Conservation (phyloP, 768 basidiomycete species). For the Leccinum boreale region DNA sequence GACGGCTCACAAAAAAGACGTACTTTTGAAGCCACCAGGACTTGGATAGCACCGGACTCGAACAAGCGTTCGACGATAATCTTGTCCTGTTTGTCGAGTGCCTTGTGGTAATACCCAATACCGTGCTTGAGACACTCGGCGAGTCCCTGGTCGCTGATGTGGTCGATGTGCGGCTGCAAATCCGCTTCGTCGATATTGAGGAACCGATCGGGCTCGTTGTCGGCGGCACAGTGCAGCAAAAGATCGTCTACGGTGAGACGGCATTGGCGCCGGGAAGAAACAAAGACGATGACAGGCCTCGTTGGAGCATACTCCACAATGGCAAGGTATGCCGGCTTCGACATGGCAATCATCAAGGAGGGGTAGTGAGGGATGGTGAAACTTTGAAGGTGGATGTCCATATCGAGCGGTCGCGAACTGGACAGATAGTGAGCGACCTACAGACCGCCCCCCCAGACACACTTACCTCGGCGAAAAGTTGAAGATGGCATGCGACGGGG, state of each 20-base stretch:
- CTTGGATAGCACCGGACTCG: constrained; percentile 91
- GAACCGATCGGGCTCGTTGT: constrained; percentile 82
- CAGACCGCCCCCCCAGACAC: background rate
- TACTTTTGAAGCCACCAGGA: constrained; percentile 91
- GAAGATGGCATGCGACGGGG: constrained; percentile 91
- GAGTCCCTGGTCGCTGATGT: constrained; percentile 71
- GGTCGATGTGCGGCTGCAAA: constrained; percentile 87
- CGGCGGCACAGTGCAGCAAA: constrained; percentile 82
- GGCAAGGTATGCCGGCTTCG: constrained; percentile 94
- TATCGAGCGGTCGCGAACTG: constrained; percentile 92
- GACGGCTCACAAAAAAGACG: background rate
- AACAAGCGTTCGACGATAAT: constrained; percentile 90
- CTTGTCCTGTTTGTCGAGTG: constrained; percentile 88
- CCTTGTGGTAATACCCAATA: constrained; percentile 95
- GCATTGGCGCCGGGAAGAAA: constrained; percentile 90
- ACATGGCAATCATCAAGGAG: constrained; percentile 98
- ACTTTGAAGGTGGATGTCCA: constrained; percentile 96
- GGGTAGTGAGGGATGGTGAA: constrained; percentile 98
- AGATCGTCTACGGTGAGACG: constrained; percentile 92
- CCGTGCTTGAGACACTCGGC: constrained; percentile 84
- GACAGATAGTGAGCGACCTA: constrained; percentile 4
- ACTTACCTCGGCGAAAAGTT: constrained; percentile 90
- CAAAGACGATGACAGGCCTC: constrained; percentile 90
- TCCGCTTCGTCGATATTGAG: constrained; percentile 83
- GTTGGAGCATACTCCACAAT: constrained; percentile 82